Evolutionary conservation across 495 filamentous ascomycete species (phyloP).

Genomic region (Aspergillus ellipticus): DNA sequence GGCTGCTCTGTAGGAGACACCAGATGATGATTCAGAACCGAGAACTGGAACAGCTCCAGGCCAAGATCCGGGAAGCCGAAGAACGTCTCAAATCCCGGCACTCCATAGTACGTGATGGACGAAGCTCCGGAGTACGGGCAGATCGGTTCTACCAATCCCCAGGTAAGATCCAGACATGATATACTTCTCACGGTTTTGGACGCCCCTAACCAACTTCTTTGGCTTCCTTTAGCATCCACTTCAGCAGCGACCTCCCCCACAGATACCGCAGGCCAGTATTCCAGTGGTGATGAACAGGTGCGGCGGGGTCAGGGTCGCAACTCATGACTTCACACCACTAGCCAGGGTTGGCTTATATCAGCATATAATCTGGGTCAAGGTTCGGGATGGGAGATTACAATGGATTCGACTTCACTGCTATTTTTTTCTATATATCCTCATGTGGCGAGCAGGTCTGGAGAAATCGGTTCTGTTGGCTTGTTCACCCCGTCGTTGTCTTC

Average conservation of each 20-base stretch:
- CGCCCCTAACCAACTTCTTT: slow-evolving; percentile 7
- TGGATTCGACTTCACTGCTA: slow-evolving; percentile 14
- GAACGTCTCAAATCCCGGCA: slow-evolving; percentile 60
- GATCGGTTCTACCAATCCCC: slow-evolving; percentile 18
- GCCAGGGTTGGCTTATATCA: slow-evolving; percentile 14
- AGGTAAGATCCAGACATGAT: slow-evolving; percentile 13
- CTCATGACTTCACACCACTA: slow-evolving; percentile 14
- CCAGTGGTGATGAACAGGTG: slow-evolving; percentile 24
- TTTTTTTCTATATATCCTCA: slow-evolving; percentile 12
- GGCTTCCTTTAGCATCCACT: slow-evolving; percentile 11
- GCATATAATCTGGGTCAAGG: slow-evolving; percentile 16
- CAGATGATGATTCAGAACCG: slow-evolving; percentile 72
- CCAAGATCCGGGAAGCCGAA: slow-evolving; percentile 79
- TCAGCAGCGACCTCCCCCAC: slow-evolving; percentile 21
- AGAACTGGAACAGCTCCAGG: slow-evolving; percentile 83
- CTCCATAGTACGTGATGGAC: slow-evolving; percentile 16
- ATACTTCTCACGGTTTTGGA: background rate
- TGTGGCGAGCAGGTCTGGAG: slow-evolving; percentile 18
- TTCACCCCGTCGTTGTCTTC: slow-evolving; percentile 10
- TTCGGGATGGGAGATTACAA: slow-evolving; percentile 7
- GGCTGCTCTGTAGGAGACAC: slow-evolving; percentile 43
- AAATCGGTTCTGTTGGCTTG: slow-evolving; percentile 18
- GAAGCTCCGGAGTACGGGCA: slow-evolving; percentile 6
- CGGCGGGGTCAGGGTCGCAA: slow-evolving; percentile 9
- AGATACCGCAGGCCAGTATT: slow-evolving; percentile 20